Conservation (phyloP, 2,329 filamentous ascomycete genomes). For the Gremmenia infestans region DNA sequence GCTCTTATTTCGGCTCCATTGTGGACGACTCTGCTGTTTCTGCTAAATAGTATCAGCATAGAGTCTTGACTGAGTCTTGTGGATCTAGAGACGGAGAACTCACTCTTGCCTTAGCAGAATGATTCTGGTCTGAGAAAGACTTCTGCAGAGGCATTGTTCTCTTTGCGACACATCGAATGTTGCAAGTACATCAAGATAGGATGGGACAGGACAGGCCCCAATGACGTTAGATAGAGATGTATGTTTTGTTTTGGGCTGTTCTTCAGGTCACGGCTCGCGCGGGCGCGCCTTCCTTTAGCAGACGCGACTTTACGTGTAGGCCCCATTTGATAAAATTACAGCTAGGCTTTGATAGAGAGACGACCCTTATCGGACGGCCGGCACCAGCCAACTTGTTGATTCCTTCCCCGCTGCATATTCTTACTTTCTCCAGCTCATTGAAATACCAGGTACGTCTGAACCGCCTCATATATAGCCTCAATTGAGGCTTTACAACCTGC, state of each 20-base stretch:
- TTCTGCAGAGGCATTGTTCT: slow-evolving; percentile 32
- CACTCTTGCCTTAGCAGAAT: slow-evolving; percentile 28
- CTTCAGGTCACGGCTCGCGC: too few relatives aligned
- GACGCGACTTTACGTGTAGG: too few relatives aligned
- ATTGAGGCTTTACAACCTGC: background rate
- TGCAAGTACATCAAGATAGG: background rate
- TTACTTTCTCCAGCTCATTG: background rate
- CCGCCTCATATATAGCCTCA: background rate
- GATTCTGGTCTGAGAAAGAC: slow-evolving; percentile 33
- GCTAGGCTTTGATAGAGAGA: too few relatives aligned
- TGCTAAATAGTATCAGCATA: slow-evolving; percentile 5
- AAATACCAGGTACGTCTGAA: background rate
- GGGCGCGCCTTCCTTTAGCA: too few relatives aligned
- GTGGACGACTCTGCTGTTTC: slow-evolving; percentile 20
- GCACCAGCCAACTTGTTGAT: too few relatives aligned
- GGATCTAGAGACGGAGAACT: background rate
- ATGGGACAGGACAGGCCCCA: background rate
- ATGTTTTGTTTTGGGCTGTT: background rate
- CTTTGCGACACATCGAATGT: background rate
- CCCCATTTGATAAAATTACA: too few relatives aligned
- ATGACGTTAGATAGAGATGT: background rate
- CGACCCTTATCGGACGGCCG: too few relatives aligned
- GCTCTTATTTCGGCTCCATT: slow-evolving; percentile 30
- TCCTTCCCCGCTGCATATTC: background rate
- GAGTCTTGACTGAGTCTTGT: background rate